phyloP scores from a whole-genome alignment of 208 protist species.

The Strigomonas culicis region DNA sequence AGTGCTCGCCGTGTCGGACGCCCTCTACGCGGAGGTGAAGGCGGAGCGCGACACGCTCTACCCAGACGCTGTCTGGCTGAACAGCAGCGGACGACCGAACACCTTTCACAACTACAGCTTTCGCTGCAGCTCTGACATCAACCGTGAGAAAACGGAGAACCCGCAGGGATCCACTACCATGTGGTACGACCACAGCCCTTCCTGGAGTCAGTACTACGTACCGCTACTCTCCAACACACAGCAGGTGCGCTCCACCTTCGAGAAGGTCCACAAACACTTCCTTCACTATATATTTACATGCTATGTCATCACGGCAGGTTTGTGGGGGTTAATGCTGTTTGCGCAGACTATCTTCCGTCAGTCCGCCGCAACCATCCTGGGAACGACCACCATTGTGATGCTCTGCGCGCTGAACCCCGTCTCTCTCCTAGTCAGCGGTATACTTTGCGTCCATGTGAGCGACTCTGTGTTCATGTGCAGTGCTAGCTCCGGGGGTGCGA shows the following conservation, averaged over 20 bases:
- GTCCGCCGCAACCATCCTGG: slow-evolving; percentile 45
- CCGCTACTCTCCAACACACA: slow-evolving; percentile 41
- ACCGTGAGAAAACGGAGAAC: slow-evolving; percentile 47
- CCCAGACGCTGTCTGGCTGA: slow-evolving; percentile 31
- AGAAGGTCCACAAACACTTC: slow-evolving; percentile 56
- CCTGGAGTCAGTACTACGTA: slow-evolving; percentile 62
- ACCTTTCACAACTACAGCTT: slow-evolving; percentile 33
- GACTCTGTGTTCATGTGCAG: slow-evolving; percentile 71
- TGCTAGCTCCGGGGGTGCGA: slow-evolving; percentile 39
- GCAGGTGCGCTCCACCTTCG: slow-evolving; percentile 22
- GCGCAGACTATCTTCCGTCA: slow-evolving; percentile 55
- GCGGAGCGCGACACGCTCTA: slow-evolving; percentile 30
- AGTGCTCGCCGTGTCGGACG: slow-evolving; percentile 45
- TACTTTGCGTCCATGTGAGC: slow-evolving; percentile 55
- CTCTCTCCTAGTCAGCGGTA: slow-evolving; percentile 53
- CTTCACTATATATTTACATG: slow-evolving; percentile 46
- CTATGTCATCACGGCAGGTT: slow-evolving; percentile 37
- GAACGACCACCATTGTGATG: slow-evolving; percentile 48
- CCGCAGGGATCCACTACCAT: slow-evolving; percentile 41
- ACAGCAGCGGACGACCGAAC: slow-evolving; percentile 21
- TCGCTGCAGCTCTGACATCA: slow-evolving; percentile 56
- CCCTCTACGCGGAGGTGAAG: slow-evolving; percentile 28
- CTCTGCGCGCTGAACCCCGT: slow-evolving; percentile 71
- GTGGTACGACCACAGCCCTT: slow-evolving; percentile 44
- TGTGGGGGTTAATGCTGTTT: slow-evolving; percentile 64